Conservation (phyloP, 768 basidiomycete species). For the Tricholoma saponaceum region DNA sequence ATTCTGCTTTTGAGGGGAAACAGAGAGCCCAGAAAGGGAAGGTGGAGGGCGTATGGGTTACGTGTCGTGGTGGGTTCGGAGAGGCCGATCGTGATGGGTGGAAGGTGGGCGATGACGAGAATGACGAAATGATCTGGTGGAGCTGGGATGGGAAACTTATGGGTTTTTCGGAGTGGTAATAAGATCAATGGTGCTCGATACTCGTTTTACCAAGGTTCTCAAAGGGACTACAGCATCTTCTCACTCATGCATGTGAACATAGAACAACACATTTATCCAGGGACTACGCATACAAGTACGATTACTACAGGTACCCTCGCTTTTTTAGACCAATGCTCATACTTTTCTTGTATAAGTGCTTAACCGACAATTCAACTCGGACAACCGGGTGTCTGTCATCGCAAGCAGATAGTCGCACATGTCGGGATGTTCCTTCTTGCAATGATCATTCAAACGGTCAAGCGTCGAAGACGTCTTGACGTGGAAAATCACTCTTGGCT, state of each 20-base stretch:
- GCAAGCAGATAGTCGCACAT: not conserved
- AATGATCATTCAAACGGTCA: not conserved
- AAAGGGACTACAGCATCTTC: not conserved
- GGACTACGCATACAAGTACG: not conserved
- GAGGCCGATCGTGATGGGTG: slow-evolving; percentile 7
- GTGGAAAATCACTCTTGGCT: not conserved
- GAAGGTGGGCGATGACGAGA: slow-evolving; percentile 25
- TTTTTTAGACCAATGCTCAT: no score
- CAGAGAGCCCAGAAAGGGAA: slow-evolving; percentile 18
- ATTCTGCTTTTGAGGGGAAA: not conserved
- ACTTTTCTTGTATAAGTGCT: no score
- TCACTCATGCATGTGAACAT: not conserved
- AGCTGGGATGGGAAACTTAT: slow-evolving; percentile 54
- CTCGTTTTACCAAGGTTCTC: not conserved
- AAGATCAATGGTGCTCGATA: not conserved
- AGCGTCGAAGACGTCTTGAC: not conserved
- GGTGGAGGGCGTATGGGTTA: slow-evolving; percentile 49
- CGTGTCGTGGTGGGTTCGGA: slow-evolving; percentile 22
- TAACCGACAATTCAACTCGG: not conserved
- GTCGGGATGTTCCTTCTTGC: not conserved
- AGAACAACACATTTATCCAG: not conserved
- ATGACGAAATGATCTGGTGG: slow-evolving; percentile 59
- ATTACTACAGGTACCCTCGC: no score
- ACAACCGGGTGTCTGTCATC: not conserved
- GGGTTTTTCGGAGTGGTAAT: slow-evolving; percentile 49